Conservation (phyloP, 176 grass and related monocot species). For the Aegilops bicornis region DNA sequence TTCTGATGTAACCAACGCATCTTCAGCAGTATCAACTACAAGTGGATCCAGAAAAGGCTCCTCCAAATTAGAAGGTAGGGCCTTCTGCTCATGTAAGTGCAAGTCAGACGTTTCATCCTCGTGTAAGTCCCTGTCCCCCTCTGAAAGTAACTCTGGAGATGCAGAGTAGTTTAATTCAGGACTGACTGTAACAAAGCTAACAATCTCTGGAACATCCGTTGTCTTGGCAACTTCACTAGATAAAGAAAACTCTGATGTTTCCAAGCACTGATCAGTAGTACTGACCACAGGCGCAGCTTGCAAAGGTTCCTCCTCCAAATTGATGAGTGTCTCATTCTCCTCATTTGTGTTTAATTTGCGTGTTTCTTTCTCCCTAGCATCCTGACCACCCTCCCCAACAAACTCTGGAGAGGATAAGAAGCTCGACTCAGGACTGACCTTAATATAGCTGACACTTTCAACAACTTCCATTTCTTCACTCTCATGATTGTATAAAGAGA, state of each 20-base stretch:
- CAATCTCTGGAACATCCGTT: neutral
- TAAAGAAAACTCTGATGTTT: slow-evolving; percentile 19
- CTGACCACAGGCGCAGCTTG: neutral
- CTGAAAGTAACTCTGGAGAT: neutral
- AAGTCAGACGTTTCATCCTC: neutral
- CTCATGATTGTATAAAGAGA: slow-evolving; percentile 2
- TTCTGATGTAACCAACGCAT: slow-evolving; percentile 16
- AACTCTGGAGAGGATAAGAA: neutral
- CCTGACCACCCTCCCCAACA: neutral
- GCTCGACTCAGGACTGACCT: neutral
- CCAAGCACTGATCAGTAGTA: slow-evolving; percentile 14
- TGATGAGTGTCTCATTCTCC: neutral
- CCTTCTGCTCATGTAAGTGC: neutral
- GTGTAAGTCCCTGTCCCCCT: neutral
- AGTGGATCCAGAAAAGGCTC: slow-evolving; percentile 1
- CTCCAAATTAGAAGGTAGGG: neutral
- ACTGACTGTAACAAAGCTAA: neutral
- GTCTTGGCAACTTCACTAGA: neutral
- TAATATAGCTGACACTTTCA: slow-evolving; percentile 7
- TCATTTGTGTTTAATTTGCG: neutral
- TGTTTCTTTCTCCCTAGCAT: neutral
- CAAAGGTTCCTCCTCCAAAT: slow-evolving; percentile 16
- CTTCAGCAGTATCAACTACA: slow-evolving; percentile 16
- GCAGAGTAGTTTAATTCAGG: slow-evolving; percentile 3
- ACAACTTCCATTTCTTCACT: neutral